Conservation (phyloP, 2,329 filamentous ascomycete species). For the Thermothelomyces thermophilus region DNA sequence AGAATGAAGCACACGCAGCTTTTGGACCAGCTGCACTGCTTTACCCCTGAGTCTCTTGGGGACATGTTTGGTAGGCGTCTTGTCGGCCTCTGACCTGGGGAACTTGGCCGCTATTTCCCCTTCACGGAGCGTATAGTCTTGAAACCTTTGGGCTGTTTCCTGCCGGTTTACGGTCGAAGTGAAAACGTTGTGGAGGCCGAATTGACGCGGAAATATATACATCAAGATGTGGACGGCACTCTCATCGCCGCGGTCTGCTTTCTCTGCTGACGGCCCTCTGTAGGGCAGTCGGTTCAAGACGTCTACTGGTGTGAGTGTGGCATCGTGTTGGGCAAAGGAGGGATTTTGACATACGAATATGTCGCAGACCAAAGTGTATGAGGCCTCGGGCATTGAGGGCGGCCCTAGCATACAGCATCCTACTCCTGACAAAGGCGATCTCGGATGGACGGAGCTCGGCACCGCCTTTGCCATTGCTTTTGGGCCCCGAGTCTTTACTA, state of each 20-base stretch:
- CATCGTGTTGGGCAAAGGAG: neutral
- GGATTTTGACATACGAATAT: conserved; percentile 62
- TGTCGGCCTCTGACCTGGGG: conserved; percentile 23
- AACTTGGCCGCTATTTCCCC: conserved; percentile 59
- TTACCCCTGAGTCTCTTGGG: conserved; percentile 65
- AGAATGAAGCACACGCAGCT: conserved; percentile 62
- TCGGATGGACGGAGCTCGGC: conserved; percentile 39
- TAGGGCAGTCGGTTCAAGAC: conserved; percentile 66
- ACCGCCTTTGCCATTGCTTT: conserved; percentile 1
- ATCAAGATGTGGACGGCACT: conserved; percentile 71
- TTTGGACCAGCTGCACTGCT: conserved; percentile 52
- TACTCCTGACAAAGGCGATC: conserved; percentile 70
- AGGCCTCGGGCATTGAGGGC: conserved; percentile 60
- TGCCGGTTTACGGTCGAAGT: conserved; percentile 57
- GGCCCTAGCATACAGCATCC: conserved; percentile 79
- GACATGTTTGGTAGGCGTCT: conserved; percentile 31
- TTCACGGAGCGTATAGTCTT: conserved; percentile 81
- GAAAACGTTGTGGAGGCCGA: conserved; percentile 88
- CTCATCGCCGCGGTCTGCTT: conserved; percentile 28
- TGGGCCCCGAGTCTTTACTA: conserved; percentile 7
- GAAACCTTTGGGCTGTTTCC: conserved; percentile 66
- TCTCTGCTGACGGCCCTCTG: conserved; percentile 12
- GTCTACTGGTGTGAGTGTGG: conserved; percentile 45
- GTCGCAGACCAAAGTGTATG: conserved; percentile 68
- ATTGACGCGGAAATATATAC: conserved; percentile 90